Evolutionary conservation across 129 eudicot species (phyloP).

Genomic region (Escallonia herrerae): DNA sequence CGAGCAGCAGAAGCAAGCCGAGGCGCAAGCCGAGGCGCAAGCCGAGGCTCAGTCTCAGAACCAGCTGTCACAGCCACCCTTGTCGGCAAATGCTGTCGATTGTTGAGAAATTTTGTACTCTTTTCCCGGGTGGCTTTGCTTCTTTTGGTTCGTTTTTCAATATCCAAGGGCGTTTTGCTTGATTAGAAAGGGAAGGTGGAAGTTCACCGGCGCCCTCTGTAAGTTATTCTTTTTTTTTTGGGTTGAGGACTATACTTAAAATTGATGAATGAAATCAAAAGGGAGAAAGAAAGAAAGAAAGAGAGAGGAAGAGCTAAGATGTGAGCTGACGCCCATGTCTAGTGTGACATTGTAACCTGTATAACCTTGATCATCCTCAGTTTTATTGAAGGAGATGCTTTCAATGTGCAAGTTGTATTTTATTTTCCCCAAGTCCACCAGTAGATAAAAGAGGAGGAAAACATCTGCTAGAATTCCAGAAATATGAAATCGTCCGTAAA

Average conservation of each 20-base stretch:
- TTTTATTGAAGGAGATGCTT: slow-evolving; percentile 41
- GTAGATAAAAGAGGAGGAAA: too few relatives aligned
- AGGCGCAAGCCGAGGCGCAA: too few relatives aligned
- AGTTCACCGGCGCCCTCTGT: slow-evolving; percentile 36
- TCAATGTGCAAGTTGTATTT: neutral
- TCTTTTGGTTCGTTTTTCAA: slow-evolving; percentile 1
- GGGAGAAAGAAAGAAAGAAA: slow-evolving; percentile 3
- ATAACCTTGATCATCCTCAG: slow-evolving; percentile 36
- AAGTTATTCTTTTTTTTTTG: slow-evolving; percentile 13
- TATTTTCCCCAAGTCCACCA: neutral
- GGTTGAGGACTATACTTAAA: slow-evolving; percentile 16
- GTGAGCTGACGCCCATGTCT: slow-evolving; percentile 11
- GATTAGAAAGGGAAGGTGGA: slow-evolving; percentile 45
- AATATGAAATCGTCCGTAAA: too few relatives aligned
- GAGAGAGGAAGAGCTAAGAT: neutral
- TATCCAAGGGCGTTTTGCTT: slow-evolving; percentile 18
- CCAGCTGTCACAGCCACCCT: slow-evolving; percentile 15
- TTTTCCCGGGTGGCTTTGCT: slow-evolving; percentile 11
- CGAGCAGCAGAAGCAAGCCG: slow-evolving; percentile 56
- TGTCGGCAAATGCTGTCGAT: slow-evolving; percentile 21
- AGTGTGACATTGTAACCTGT: slow-evolving; percentile 25
- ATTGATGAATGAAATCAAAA: slow-evolving; percentile 11
- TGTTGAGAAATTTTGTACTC: slow-evolving; percentile 14
- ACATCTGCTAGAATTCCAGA: neutral
- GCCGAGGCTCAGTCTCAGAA: slow-evolving; percentile 23